Conservation (phyloP, 345 rosid genomes). For the Aegle marmelos region DNA sequence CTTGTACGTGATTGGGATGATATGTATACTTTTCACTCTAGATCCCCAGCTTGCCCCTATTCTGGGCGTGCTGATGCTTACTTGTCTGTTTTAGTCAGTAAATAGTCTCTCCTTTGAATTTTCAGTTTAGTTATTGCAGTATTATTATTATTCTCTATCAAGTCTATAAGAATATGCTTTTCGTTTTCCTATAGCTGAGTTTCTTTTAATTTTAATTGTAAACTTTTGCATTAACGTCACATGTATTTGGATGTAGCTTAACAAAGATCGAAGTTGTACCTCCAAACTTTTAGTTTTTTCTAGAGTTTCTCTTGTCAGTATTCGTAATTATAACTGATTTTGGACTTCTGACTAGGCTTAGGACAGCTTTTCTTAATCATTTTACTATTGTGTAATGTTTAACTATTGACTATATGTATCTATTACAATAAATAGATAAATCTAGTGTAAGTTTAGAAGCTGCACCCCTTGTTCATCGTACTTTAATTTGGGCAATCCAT, state of each 20-base stretch:
- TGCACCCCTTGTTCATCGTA: neutral
- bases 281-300: neutral
- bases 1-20: slow-evolving; percentile 73
- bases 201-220: neutral
- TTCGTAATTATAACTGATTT: neutral
- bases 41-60: slow-evolving; percentile 94
- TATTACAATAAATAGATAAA: neutral
- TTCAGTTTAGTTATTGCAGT: neutral
- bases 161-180: neutral
- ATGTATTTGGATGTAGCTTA: neutral
- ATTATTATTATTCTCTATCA: neutral
- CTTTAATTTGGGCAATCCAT: neutral
- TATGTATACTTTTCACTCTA: slow-evolving; percentile 68
- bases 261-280: neutral
- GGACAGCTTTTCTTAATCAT: neutral
- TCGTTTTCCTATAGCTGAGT: neutral
- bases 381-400: neutral
- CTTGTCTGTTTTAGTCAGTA: slow-evolving; percentile 83
- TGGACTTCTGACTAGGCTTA: neutral
- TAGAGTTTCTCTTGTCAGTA: neutral
- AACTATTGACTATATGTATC: neutral
- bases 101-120: slow-evolving; percentile 16
- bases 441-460: neutral
- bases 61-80: slow-evolving; percentile 68
- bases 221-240: neutral